phyloP scores from a whole-genome alignment of 2,329 filamentous ascomycete genomes.

The Trichoderma sp. region DNA sequence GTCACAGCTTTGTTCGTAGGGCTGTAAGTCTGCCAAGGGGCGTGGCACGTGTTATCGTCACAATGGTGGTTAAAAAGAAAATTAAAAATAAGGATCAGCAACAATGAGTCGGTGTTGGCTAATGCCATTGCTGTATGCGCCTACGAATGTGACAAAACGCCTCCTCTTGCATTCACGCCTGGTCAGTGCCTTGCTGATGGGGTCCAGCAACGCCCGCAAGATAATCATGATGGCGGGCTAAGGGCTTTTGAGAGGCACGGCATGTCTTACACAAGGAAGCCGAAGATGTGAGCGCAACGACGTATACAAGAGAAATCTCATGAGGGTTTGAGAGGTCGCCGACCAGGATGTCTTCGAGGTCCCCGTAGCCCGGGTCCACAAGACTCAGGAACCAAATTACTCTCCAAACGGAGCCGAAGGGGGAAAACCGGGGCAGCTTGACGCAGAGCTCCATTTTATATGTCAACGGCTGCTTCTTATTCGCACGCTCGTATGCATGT shows the following conservation, averaged over 20 bases:
- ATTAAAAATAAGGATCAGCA: neutral
- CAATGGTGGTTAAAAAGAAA: neutral
- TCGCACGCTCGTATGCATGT: conserved; percentile 12
- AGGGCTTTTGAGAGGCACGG: neutral
- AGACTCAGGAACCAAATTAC: conserved; percentile 11
- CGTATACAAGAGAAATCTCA: neutral
- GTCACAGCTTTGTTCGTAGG: conserved; percentile 7
- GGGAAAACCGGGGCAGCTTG: neutral
- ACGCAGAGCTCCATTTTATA: neutral
- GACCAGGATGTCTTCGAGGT: conserved; percentile 15
- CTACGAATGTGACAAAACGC: neutral
- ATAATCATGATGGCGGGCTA: conserved; percentile 5
- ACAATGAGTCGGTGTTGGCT: neutral
- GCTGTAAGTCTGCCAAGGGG: conserved; percentile 2
- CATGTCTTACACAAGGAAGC: conserved; percentile 7
- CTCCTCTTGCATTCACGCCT: neutral
- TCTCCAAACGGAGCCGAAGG: neutral
- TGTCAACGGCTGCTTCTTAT: conserved; percentile 13
- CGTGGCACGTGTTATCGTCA: neutral
- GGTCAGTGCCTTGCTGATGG: neutral
- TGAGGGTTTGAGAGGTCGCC: conserved; percentile 8
- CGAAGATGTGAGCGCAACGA: neutral
- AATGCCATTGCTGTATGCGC: neutral
- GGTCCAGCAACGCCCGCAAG: neutral
- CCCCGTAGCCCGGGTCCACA: conserved; percentile 9